Base-by-base conservation (phyloP, 345 rosid genomes). In the Isatis tinctoria region DNA sequence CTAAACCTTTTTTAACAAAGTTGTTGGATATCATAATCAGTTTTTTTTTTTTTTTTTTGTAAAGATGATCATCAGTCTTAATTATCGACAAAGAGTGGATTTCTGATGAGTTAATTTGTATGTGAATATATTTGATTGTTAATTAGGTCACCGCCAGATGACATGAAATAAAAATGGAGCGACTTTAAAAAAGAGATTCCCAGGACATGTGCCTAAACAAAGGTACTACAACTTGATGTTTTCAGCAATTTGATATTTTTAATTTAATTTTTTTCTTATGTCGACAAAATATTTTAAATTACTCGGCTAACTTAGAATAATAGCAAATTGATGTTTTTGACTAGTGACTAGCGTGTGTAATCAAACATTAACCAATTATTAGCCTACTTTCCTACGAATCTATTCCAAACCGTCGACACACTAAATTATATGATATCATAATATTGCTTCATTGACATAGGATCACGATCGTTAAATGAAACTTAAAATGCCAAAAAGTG, bases 111-210 rank as follows among this genome's bases (percentile, higher is more conserved):
- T 53, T 62, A 43, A 62, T 76, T 53, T 61, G 33, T 62, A 26
- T 53, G 26, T 51, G 13, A 20, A 43, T 26, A 61, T 68, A 61
- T 62, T 59, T 54, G 60, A 65, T 63, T 69, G 66, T 70, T n/a
- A n/a, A n/a, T n/a, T 63, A 63, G 54, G 52, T 64, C 35, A 72
- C 75, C 67, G 71, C 75, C 75, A 76, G 54, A 63, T 70, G 52
- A 43, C 65, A 69, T 54, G 58, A 63, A 63, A 63, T 58, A 10
- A 35, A 54, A 53, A 54, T 44, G 35, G 58, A 69, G 41, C 70
- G 79, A 62, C 60, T 54, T 52, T 67, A 17, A 69, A 76, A 49
- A 76, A 62, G 75, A 69, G 59, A 69, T 69, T 60, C 75, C 62
- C 49, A 35, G 63, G 35, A 54, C 70, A 69, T 76, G 65, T 76